Evolutionary conservation across 306 rosid species (phyloP), one percentile per base, ranked within the genome.

Genomic region (Dalbergia oliveri): DNA sequence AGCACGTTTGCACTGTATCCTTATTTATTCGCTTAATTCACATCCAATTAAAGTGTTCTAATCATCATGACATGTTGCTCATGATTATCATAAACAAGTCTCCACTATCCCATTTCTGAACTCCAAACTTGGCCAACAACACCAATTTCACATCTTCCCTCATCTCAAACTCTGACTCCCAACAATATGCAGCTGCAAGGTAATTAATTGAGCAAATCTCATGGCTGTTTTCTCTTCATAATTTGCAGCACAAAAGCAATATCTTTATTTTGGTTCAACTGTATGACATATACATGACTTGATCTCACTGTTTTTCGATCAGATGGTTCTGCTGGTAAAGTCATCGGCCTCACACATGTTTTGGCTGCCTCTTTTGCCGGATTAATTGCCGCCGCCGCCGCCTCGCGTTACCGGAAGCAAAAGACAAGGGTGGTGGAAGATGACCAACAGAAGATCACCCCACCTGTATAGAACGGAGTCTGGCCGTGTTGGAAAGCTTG

Each of bases 401-500:
- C 66, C 11, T 15, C 45, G 3, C 37, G 56, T 23, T 37, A 59
- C 79, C 78, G 75, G 67, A 79, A 78, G 23, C 64, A 37, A n/a
- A 77, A 56, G 18, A 33, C 85, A 0, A 80, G 34, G 54, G 39
- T 50, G 11, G 70, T 23, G 39, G 47, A 26, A 16, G 79, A 84
- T 10, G n/a, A 47, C 5, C 5, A 11, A 1, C 72, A 87, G 4
- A 73, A 51, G 31, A 43, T 87, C 35, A 45, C 94, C 97, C 0
- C 58, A 21, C 35, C 60, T 89, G 4, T 66, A 54, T 0, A 80
- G 77, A 66, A 85, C 90, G 9, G 88, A 82, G 76, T 90, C 93
- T 21, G 95, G 94, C 12, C 95, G 97, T 8, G 56, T 85, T 31
- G 87, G 76, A 73, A 77, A 73, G 35, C 75, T 93, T 21, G 99